A percentile compares a stretch with the other conserved stretches of the same genome.
phyloP scores from a whole-genome alignment of 345 rosid species.

The Dipteronia dyeriana region DNA sequence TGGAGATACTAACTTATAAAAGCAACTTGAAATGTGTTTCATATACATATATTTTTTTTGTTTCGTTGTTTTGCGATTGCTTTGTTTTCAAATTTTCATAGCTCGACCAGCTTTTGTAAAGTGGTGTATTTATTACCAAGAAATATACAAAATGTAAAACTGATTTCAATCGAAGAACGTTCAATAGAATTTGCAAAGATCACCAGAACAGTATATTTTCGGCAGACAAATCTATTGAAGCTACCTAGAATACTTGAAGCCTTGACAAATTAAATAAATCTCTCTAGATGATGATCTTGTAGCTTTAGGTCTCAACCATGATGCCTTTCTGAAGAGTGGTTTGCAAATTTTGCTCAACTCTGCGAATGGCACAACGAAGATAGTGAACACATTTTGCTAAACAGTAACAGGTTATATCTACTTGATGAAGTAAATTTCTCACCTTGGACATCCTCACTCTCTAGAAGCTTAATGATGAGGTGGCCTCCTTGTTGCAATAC shows the following conservation, averaged over 20 bases:
- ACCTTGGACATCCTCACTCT: conserved; percentile 91
- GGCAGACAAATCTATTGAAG: not conserved
- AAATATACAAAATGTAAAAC: not conserved
- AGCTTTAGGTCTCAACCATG: conserved; percentile 95
- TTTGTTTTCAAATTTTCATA: no score
- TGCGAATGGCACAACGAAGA: conserved; percentile 32
- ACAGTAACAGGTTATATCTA: not conserved
- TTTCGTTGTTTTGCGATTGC: not conserved
- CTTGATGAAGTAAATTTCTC: not conserved
- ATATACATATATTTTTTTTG: not conserved
- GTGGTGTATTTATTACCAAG: not conserved
- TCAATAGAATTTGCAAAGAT: not conserved
- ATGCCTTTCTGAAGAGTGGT: conserved; percentile 75
- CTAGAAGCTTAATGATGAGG: conserved; percentile 86
- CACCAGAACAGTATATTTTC: no score
- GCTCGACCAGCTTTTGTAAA: not conserved
- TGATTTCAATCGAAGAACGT: not conserved
- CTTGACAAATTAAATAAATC: conserved; percentile 86
- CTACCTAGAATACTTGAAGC: conserved; percentile 35
- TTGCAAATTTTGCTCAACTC: conserved; percentile 73
- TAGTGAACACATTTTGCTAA: not conserved
- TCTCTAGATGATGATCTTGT: conserved; percentile 93
- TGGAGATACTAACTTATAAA: conserved; percentile 1
- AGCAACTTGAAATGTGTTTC: not conserved
- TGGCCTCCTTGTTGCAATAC: conserved; percentile 70